Percentiles rank a stretch among this genome's conserved stretches.
phyloP scores from a whole-genome alignment of 192 early-diverging fungal genomes.

The Coemansia sp. region DNA sequence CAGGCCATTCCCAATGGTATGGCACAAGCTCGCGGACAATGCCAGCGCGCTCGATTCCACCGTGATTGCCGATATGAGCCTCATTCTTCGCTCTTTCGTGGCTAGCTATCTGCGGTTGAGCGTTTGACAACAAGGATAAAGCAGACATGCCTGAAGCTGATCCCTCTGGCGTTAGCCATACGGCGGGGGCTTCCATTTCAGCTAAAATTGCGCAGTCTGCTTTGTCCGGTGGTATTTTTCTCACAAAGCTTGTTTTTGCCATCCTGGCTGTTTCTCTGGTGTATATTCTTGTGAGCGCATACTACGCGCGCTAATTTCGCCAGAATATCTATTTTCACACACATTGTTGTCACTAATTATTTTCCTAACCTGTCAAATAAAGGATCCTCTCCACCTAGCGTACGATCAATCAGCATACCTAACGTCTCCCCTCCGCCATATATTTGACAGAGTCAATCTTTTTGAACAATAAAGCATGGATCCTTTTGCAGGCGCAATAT shows the following conservation, averaged over 20 bases:
- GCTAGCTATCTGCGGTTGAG: constrained; percentile 64
- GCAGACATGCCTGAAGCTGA: constrained; percentile 15
- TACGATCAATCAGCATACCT: no score
- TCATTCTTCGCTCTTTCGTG: constrained; percentile 79
- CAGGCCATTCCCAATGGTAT: constrained; percentile 78
- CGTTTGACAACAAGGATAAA: constrained; percentile 52
- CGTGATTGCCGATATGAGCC: constrained; percentile 70
- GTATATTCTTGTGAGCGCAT: neutral
- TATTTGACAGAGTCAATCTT: no score
- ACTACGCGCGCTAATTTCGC: neutral
- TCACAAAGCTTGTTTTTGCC: constrained; percentile 11
- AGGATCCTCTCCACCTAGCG: no score
- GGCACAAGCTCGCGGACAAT: constrained; percentile 83
- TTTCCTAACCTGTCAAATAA: neutral
- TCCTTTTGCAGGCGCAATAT: no score
- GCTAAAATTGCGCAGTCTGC: neutral
- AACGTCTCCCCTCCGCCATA: no score
- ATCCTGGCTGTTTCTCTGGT: constrained; percentile 1
- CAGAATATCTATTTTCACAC: neutral
- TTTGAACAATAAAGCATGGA: no score
- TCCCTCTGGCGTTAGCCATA: neutral
- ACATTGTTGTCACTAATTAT: neutral
- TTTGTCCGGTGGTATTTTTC: constrained; percentile 38
- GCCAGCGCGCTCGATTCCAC: constrained; percentile 63
- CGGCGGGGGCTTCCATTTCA: constrained; percentile 3